Base-by-base conservation (phyloP, 495 filamentous ascomycete species). In the Friedmanniomyces endolithicus region DNA sequence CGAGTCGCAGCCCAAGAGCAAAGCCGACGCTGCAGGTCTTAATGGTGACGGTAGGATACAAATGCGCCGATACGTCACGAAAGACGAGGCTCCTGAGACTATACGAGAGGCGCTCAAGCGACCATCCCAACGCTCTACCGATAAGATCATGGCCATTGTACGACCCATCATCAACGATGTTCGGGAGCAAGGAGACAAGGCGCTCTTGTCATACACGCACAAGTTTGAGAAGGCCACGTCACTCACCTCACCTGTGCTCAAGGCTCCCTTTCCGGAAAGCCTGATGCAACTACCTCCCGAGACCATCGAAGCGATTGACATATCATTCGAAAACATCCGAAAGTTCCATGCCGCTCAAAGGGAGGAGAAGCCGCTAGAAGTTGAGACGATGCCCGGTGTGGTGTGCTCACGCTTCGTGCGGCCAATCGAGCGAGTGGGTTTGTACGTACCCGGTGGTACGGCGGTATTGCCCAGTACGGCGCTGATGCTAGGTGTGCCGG, bases 341-440 rank as follows among this genome's bases (percentile, higher is more conserved):
- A 84, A 83, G 61, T 98, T 98, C 77, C 92, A 98, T 71, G 76
- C 84, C 19, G 90, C 88, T 0, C 92, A 98, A 61, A 80, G 77
- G 61, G 83, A 92, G 61, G 81, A 86, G 46, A 83, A 85, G 63
- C 77, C 86, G 2, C 73, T 97, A 17, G 65, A 77, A 57, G 85
- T 98, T 37, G 90, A 95, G 72, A 98, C 92, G 2, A 98, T 98
- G 92, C 92, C 92, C 6, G 92, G 92, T 37, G 88, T 98, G 14
- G 76, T 85, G 43, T 98, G 92, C 75, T 92, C 87, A 48, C 87
- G 92, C 47, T 97, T 97, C 73, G 84, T 85, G 1, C 77, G 94
- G 1, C 81, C 92, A 0, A 96, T 98, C 55, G 92, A 97, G 67
- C 76, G 88, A 17, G 92, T 98, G 29, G 92, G 92, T 51, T 78